Percentiles rank a stretch among this genome's conserved stretches.
Conservation (phyloP, 2,329 filamentous ascomycete genomes). For the Exophiala oligosperma region DNA sequence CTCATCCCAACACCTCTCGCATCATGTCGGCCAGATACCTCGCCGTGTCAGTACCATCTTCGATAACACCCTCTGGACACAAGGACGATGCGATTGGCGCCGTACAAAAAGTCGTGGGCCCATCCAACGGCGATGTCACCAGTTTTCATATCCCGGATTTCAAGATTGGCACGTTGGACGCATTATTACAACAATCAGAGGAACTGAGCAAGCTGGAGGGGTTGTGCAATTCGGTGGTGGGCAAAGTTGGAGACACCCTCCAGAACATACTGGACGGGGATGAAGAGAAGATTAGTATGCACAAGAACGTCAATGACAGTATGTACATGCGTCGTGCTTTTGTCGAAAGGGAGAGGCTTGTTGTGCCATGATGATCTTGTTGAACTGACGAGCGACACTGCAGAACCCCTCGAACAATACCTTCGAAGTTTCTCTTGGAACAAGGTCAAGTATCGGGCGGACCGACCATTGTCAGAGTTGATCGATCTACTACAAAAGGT, state of each 20-base stretch:
- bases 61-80: slow-evolving; percentile 78
- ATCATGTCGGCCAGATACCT: slow-evolving; percentile 58
- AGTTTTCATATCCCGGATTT: slow-evolving; percentile 87
- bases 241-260: slow-evolving; percentile 85
- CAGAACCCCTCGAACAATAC: slow-evolving; percentile 96
- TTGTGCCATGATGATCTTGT: neutral
- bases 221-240: slow-evolving; percentile 76
- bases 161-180: slow-evolving; percentile 96
- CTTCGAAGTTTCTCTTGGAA: slow-evolving; percentile 91
- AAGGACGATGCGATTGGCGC: slow-evolving; percentile 78
- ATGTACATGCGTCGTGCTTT: slow-evolving; percentile 37
- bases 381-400: neutral
- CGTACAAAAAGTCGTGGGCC: slow-evolving; percentile 68
- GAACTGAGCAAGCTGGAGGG: slow-evolving; percentile 86
- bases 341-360: neutral
- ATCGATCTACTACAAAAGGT: slow-evolving; percentile 89
- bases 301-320: slow-evolving; percentile 96
- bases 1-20: neutral
- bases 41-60: slow-evolving; percentile 84
- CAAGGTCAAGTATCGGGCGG: slow-evolving; percentile 93
- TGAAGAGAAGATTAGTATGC: slow-evolving; percentile 76
- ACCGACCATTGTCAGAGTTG: slow-evolving; percentile 84
- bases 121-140: slow-evolving; percentile 72
- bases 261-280: slow-evolving; percentile 79
- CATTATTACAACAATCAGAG: slow-evolving; percentile 92